Evolutionary conservation across 768 basidiomycete species (phyloP).

Genomic region (Agaricus blazei): DNA sequence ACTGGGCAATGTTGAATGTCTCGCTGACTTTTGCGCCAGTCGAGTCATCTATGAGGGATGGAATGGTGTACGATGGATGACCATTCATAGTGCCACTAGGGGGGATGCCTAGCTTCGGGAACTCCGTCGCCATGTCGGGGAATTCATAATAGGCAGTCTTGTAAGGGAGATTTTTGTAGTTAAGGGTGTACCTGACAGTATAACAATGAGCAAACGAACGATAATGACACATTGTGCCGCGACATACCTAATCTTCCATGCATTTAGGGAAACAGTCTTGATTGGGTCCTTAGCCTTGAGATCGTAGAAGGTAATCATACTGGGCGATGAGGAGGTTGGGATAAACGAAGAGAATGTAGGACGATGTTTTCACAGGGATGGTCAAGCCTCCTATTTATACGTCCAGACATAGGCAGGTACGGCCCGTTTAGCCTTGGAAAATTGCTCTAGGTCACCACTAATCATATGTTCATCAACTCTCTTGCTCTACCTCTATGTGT

Average conservation of each 20-base stretch:
- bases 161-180: slow-evolving; percentile 14
- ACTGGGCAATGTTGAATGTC: slow-evolving; percentile 33
- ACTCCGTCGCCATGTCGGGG: slow-evolving; percentile 29
- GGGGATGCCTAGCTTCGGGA: slow-evolving; percentile 23
- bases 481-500: too few species aligned
- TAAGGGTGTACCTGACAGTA: slow-evolving; percentile 2
- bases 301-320: not conserved
- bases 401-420: too few species aligned
- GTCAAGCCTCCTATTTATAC: too few species aligned
- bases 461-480: too few species aligned
- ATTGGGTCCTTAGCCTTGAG: not conserved
- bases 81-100: slow-evolving; percentile 22
- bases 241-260: slow-evolving; percentile 1
- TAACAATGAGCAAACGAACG: not conserved
- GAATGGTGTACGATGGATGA: slow-evolving; percentile 31
- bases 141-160: slow-evolving; percentile 38
- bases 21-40: slow-evolving; percentile 29
- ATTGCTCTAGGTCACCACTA: too few species aligned
- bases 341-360: too few species aligned
- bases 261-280: not conserved
- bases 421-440: too few species aligned
- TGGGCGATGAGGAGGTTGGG: not conserved
- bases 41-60: slow-evolving; percentile 36
- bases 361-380: too few species aligned
- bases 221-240: too few species aligned